These are phyloP conservation scores for Solanum piurae DNA, from an alignment of 257 asterid genomes.

Conservation along the genomic window DNA sequence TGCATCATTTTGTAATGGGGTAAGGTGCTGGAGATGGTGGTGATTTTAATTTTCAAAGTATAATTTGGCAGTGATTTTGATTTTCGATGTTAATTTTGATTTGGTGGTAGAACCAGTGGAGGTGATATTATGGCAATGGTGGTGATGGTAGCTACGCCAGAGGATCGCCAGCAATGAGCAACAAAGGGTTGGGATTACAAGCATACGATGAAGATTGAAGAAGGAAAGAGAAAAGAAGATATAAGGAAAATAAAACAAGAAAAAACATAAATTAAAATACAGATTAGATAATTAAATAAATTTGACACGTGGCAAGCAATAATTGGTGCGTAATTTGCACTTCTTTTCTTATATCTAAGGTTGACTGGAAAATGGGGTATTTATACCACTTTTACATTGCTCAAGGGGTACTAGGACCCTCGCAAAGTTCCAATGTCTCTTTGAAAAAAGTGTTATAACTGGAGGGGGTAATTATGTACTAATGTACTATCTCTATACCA, in stretches of 20 bases:
- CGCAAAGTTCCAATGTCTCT: background rate
- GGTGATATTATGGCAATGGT: background rate
- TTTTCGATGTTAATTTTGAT: background rate
- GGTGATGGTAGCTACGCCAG: background rate
- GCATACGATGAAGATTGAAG: background rate
- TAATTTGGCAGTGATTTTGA: background rate
- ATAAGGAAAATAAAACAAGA: background rate
- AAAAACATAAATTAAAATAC: background rate
- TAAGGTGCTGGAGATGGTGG: background rate
- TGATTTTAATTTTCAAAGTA: background rate
- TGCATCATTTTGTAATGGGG: background rate
- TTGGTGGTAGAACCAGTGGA: background rate
- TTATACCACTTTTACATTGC: background rate
- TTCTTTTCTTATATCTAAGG: background rate
- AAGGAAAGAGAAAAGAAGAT: background rate
- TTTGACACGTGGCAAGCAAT: background rate
- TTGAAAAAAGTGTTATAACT: background rate
- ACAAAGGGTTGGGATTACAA: background rate
- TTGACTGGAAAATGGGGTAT: background rate
- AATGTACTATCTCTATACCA: background rate
- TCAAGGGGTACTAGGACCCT: background rate
- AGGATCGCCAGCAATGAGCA: background rate
- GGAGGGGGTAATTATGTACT: background rate
- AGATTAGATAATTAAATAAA: background rate
- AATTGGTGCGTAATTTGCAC: background rate